These are phyloP conservation scores for Hura crepitans DNA, from an alignment of 441 rosid species.

Conservation along the genomic window DNA sequence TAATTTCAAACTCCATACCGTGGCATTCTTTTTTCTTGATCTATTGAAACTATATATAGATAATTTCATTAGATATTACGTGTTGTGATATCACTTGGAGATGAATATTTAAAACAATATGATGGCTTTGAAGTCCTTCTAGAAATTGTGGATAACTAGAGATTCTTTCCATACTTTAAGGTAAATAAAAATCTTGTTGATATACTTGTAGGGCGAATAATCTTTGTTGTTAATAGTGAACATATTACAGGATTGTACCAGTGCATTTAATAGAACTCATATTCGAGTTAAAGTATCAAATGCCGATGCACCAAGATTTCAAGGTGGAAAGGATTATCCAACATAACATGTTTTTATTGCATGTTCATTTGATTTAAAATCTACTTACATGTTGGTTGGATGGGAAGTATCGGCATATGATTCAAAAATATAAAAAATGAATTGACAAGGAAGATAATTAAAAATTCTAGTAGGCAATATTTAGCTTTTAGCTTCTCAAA, in stretches of 20 bases:
- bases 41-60: background rate
- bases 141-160: background rate
- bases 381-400: background rate
- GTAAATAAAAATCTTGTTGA: background rate
- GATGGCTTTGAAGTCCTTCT: background rate
- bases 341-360: background rate
- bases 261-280: conserved; percentile 7
- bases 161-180: conserved; percentile 12
- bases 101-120: conserved; percentile 4
- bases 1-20: background rate
- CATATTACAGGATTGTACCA: background rate
- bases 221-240: background rate
- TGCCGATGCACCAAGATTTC: background rate
- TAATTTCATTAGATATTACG: background rate
- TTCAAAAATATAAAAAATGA: background rate
- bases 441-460: background rate
- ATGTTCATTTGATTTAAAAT: background rate
- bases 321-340: background rate
- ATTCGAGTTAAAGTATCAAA: background rate
- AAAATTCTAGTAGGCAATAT: background rate
- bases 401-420: background rate
- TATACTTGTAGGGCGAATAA: background rate
- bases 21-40: background rate
- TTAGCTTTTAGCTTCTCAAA: background rate
- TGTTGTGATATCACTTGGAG: background rate